Evolutionary conservation across 306 rosid species (phyloP).

Genomic region (Trifolium pratense): DNA sequence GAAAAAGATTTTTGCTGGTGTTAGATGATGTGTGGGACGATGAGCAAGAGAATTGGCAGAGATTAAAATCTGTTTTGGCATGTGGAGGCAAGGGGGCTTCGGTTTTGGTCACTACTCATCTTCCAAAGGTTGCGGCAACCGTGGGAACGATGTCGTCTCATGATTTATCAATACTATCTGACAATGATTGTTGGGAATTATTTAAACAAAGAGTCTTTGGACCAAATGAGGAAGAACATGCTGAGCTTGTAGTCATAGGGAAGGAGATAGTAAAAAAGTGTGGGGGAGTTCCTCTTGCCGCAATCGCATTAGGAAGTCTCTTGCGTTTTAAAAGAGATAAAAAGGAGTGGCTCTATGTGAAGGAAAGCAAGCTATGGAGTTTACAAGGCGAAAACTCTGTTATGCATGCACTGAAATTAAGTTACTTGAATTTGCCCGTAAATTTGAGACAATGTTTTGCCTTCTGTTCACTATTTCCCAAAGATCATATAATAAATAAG

Average conservation of each 20-base stretch:
- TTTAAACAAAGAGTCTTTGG: constrained; percentile 40
- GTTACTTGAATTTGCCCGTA: constrained; percentile 28
- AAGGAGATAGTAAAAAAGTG: constrained; percentile 43
- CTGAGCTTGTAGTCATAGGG: constrained; percentile 35
- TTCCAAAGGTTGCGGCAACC: constrained; percentile 29
- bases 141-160: constrained; percentile 32
- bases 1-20: constrained; percentile 44
- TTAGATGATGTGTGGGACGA: constrained; percentile 61
- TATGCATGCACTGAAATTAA: constrained; percentile 29
- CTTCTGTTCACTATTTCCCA: constrained; percentile 42
- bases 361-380: constrained; percentile 25
- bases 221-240: background rate
- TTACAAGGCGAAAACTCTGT: constrained; percentile 19
- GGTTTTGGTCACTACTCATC: constrained; percentile 50
- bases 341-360: constrained; percentile 12
- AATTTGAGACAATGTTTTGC: constrained; percentile 40
- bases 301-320: constrained; percentile 36
- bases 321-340: constrained; percentile 32
- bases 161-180: constrained; percentile 32
- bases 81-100: constrained; percentile 49
- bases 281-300: constrained; percentile 45
- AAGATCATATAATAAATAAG: background rate
- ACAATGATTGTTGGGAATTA: background rate
- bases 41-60: constrained; percentile 28
- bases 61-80: constrained; percentile 34